Conservation (phyloP, 148 eudicot genomes). For the Amaranthus hypochondriacus region DNA sequence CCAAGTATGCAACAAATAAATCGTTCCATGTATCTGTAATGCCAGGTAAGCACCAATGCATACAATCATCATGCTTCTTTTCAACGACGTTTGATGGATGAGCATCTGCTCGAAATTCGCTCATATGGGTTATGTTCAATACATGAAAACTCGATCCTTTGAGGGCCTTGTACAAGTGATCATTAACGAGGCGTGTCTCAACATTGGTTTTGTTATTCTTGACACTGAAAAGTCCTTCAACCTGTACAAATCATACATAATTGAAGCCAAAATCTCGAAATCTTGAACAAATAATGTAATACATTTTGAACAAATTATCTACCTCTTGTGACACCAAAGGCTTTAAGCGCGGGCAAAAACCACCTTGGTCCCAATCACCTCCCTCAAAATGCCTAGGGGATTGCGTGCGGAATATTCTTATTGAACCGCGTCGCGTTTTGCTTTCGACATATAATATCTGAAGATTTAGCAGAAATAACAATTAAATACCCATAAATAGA, state of each 20-base stretch:
- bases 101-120: too few relatives aligned
- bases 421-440: constrained; percentile 44
- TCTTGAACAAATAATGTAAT: not conserved
- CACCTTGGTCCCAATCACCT: constrained; percentile 95
- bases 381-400: constrained; percentile 99
- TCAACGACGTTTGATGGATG: too few relatives aligned
- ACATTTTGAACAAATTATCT: constrained; percentile 15
- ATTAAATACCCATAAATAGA: not conserved
- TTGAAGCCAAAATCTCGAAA: not conserved
- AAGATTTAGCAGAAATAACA: constrained; percentile 9
- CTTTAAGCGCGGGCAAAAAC: constrained; percentile 66
- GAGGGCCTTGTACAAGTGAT: too few relatives aligned
- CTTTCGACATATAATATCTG: constrained; percentile 59
- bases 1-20: too few relatives aligned
- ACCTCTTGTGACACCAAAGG: constrained; percentile 63
- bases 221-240: constrained; percentile 56
- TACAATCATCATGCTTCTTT: too few relatives aligned
- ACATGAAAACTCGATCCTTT: too few relatives aligned
- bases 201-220: constrained; percentile 69
- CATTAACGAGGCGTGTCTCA: too few relatives aligned
- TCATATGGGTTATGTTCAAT: too few relatives aligned
- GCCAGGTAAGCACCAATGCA: too few relatives aligned
- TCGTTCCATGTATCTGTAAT: too few relatives aligned
- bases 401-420: constrained; percentile 72
- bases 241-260: constrained; percentile 33